Evolutionary conservation across 805 yeast genomes (phyloP), one percentile per base, ranked within the genome.

Genomic region (Candida alai): DNA sequence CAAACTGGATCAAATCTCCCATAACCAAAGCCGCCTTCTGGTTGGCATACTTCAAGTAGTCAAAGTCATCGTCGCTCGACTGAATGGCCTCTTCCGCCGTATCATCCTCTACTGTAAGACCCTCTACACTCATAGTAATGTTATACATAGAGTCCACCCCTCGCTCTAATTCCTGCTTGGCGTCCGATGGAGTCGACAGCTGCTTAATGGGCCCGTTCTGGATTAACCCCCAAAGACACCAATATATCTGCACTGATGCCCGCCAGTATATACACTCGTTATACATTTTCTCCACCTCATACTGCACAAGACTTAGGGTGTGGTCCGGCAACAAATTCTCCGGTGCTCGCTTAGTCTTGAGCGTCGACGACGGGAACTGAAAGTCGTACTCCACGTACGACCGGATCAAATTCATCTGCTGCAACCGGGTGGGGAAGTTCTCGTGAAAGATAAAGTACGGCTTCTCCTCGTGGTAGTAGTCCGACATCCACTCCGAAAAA

Each of bases 401-500:
- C 43, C 76, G 76, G 34, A 90, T 58, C 45, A 88, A 72, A 49
- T 82, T 80, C 43, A 80, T 53, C 49, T 83, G 80, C 53, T 88
- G 82, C 28, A 77, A 76, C 40, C 67, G 64, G 10, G 67, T 63
- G 7, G 98, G 98, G 58, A 73, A 93, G 24, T 63, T 60, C 9
- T 70, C 61, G 21, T 61, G 65, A 46, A 74, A 68, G n/a, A 84
- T 62, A 36, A 60, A 73, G 54, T 82, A 76, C 11, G 68, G 60
- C 30, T 45, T 41, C 13, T 68, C 63, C 1, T 79, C 74, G 45
- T 78, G 75, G 51, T 82, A 85, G 54, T 90, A 93, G 62, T 93
- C 87, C 31, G 86, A 74, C 97, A 89, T 93, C 98, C 98, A 90
- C 63, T 90, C 98, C 44, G 84, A 74, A 47, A 93, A 84, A 62